Evolutionary conservation across 108 stramenopile species (phyloP), one percentile per base, ranked within the genome.

Genomic region (Halocafeteria seosinensis): DNA sequence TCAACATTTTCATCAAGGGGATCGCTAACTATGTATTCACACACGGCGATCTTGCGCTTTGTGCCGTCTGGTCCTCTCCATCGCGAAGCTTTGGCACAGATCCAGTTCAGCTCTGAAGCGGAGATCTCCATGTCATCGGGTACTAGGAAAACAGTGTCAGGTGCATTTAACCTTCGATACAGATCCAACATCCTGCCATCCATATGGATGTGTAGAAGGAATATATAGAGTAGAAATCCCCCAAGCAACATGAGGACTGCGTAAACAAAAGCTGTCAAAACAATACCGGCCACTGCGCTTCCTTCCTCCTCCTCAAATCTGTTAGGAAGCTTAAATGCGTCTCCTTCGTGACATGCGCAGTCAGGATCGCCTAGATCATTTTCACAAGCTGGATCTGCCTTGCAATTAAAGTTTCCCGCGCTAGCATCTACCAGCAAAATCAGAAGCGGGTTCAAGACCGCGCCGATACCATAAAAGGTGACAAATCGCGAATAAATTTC

Each of bases 121-220:
- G 34, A 37, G 8, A 65, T 25, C 31, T 65, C 64, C 21, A 53
- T 17, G 62, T 68, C 67, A 6, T 62, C 34, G 0, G 67, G 67
- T 23, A 62, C 21, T n/a, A 50, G 30, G 38, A 69, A 63, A 21
- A 31, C 24, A 1, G 28, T 25, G 31, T 53, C 51, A 21, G 0
- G 37, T 21, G 32, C 61, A 57, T 63, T 3, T 47, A 79, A 59
- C 26, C 78, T 73, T 0, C 76, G 62, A 55, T 68, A 77, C 34
- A 70, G 34, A 62, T 81, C 80, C 21, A 81, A 58, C 68, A 81
- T 74, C 34, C 80, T 69, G 38, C 78, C 80, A 72, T 79, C 76
- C 67, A 76, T 73, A 67, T 81, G 80, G 26, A 69, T 55, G 35
- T 55, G 26, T 25, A 80, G 37, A 26, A 80, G 57, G 37, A 78